Evolutionary conservation across 2,329 filamentous ascomycete species (phyloP), one percentile per base, ranked within the genome.

Genomic region (Daldinia sp.): DNA sequence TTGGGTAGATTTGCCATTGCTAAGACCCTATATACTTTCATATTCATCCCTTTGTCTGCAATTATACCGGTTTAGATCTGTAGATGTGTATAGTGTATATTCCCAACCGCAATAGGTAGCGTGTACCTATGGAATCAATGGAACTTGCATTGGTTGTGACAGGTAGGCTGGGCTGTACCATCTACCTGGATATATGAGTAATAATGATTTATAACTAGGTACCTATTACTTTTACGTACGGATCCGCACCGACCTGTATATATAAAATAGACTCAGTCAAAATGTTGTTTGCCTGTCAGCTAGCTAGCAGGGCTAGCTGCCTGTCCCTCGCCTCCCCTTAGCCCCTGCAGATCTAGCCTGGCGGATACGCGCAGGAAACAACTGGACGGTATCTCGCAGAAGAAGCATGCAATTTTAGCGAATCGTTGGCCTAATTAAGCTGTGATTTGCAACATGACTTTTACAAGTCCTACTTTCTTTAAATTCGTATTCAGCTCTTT

Each of bases 401-500:
- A 27, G 13, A 25, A 10, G 70, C 65, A 54, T 68, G 70, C 68
- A 50, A 7, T 34, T 34, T 21, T 50, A 50, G 47, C 47, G 29
- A 50, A 34, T 50, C 47, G 29, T 35, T 50, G 11, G 27, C 27
- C 27, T 34, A 32, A 50, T 34, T 21, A 15, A 21, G 47, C 34
- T 47, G 29, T n/a, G 47, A 34, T 50, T 23, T 50, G 47, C 17
- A 34, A 67, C 68, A 66, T 59, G 37, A 56, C 34, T 50, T 23
- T 43, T 27, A 37, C 29, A 30, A 29, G 21, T 45, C 39, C 21
- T 45, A 45, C 39, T 45, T 15, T 13, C n/a, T 62, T 41, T 62
- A 56, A 59, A 66, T 66, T 57, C 56, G 57, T 64, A 55, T 54
- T 58, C 65, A 45, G 52, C 50, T 53, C 19, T 32, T 13, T 50